A percentile compares a stretch with the other conserved stretches of the same genome.
Evolutionary conservation across 306 rosid species (phyloP).

Genomic region (Pueraria montana): DNA sequence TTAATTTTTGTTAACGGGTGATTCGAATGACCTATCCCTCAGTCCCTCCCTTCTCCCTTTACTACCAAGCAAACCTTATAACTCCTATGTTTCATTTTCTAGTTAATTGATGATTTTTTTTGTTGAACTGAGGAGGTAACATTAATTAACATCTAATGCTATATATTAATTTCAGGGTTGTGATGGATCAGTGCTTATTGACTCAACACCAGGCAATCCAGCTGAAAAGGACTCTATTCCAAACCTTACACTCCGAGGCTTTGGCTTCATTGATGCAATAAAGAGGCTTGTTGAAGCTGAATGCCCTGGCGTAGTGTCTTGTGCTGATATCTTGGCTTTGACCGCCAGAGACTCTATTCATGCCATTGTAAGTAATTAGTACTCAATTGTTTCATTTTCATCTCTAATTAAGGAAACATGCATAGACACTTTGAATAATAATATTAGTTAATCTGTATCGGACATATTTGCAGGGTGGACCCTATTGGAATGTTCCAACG

Average conservation of each 20-base stretch:
- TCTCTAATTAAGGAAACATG: neutral
- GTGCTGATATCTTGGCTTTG: slow-evolving; percentile 79
- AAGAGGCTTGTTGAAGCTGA: slow-evolving; percentile 81
- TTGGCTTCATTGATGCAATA: slow-evolving; percentile 68
- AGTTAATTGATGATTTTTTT: neutral
- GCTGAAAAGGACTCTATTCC: slow-evolving; percentile 70
- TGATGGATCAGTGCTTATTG: slow-evolving; percentile 84
- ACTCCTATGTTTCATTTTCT: slow-evolving; percentile 47
- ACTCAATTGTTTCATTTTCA: neutral
- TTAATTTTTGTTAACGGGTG: no score
- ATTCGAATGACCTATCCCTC: no score
- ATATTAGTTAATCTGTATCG: no score
- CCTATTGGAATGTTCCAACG: slow-evolving; percentile 89
- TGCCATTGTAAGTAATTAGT: slow-evolving; percentile 72
- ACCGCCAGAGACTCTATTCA: slow-evolving; percentile 81
- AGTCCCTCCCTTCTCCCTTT: no score
- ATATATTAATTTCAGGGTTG: slow-evolving; percentile 73
- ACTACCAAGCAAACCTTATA: no score
- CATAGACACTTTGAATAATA: no score
- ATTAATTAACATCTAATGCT: neutral
- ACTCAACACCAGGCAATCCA: slow-evolving; percentile 62
- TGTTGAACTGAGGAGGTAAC: slow-evolving; percentile 7
- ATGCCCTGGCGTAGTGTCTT: slow-evolving; percentile 89
- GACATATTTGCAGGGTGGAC: slow-evolving; percentile 98
- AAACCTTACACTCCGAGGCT: slow-evolving; percentile 80